phyloP scores from a whole-genome alignment of 2,329 filamentous ascomycete genomes.

The Drechslerella coelobrocha region DNA sequence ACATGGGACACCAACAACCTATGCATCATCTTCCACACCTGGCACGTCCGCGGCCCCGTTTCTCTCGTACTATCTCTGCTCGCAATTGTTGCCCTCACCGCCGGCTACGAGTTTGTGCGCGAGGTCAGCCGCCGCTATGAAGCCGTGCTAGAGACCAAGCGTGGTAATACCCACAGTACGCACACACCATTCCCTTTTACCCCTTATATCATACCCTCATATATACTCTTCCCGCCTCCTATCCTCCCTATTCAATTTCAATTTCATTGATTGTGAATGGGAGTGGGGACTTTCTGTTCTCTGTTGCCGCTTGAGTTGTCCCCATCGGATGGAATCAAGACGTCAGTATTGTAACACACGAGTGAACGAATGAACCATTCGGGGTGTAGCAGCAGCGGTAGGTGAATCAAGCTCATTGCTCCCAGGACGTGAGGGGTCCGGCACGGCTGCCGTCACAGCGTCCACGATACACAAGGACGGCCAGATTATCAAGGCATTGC shows the following conservation, averaged over 20 bases:
- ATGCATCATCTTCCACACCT: constrained; percentile 90
- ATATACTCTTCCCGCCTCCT: constrained; percentile 41
- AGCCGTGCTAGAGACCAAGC: constrained; percentile 63
- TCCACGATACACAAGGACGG: constrained; percentile 65
- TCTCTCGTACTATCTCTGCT: constrained; percentile 83
- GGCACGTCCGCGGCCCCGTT: constrained; percentile 78
- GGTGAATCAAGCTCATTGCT: constrained; percentile 68
- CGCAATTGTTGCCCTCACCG: constrained; percentile 79
- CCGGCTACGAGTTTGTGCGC: constrained; percentile 91
- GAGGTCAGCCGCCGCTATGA: constrained; percentile 80
- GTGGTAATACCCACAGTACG: constrained; percentile 56
- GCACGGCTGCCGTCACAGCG: not conserved
- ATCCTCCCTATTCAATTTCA: too few relatives aligned
- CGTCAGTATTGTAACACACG: constrained; percentile 11
- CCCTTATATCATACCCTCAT: constrained; percentile 16
- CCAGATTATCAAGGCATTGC: constrained; percentile 77
- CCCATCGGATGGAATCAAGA: constrained; percentile 32
- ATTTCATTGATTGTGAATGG: too few relatives aligned
- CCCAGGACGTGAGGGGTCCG: constrained; percentile 50
- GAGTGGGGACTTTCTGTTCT: too few relatives aligned
- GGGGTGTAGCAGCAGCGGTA: constrained; percentile 30
- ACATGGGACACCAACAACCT: constrained; percentile 93
- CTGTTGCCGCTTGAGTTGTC: constrained; percentile 37
- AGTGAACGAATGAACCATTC: too few relatives aligned
- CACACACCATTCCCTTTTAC: constrained; percentile 7